Evolutionary conservation across 2,329 filamentous ascomycete genomes (phyloP), one percentile per base, ranked within the genome.

Genomic region (Verruconis gallopava): DNA sequence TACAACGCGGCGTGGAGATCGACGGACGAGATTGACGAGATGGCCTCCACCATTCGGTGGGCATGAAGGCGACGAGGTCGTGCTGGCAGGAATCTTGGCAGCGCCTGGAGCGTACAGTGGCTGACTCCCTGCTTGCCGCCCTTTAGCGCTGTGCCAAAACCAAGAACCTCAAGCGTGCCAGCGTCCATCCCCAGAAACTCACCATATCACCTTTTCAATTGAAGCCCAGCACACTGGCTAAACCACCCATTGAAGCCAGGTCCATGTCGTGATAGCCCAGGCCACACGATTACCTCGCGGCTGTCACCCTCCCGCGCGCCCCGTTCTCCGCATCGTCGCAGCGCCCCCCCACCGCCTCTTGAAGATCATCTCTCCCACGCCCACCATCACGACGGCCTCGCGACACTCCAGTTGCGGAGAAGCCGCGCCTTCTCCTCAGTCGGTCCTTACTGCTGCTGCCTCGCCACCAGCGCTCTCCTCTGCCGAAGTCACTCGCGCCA

Each of bases 381-480:
- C 34, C 17, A 32, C 25, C 25, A 36, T 19, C 34, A 36, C 34
- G 34, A 36, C 34, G 17, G 34, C 34, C 34, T n/a, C 34, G 34
- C 34, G 9, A 36, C n/a, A 20, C 14, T 19, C 34, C 11, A 11
- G 9, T 11, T n/a, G 39, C 20, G 39, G 15, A 25, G 41, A 17
- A 18, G 17, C 37, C 40, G 37, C 40, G 34, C 17, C 40, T 15
- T 42, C 37, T 43, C 36, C 20, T 19, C 40, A 30, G 25, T 30
- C 25, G 25, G 25, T 30, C 25, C 9, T 30, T 30, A 30, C 25
- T 30, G 25, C 25, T 30, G n/a, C n/a, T 25, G 22, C 9, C 28
- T 11, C 25, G 22, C 15, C 15, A 9, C 14, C 20, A 9, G 15
- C 37, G 20, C 20, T 19, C 13, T 19, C 37, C 11, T 38, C 38